A percentile compares a stretch with the other conserved stretches of the same genome.
Evolutionary conservation across 2,329 filamentous ascomycete species (phyloP).

Genomic region (Domatiomyces catenatus): DNA sequence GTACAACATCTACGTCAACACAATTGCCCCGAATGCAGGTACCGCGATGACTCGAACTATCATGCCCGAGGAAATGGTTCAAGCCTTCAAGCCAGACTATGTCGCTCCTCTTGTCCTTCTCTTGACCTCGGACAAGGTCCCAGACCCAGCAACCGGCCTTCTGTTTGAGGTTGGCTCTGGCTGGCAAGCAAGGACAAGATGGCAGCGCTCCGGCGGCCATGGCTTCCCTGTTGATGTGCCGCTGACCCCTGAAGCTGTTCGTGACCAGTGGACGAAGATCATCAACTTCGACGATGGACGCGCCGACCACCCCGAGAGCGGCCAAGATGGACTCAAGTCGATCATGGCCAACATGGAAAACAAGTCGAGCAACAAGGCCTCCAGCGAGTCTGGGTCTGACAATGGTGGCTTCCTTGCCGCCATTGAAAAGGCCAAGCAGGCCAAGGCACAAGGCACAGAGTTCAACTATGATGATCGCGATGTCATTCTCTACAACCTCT

Average conservation of each 20-base stretch:
- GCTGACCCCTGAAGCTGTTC: constrained; percentile 71
- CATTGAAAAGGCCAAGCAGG: constrained; percentile 61
- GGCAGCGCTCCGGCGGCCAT: constrained; percentile 81
- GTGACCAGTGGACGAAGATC: constrained; percentile 61
- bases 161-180: constrained; percentile 92
- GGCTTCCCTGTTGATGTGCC: constrained; percentile 78
- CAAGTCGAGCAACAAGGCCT: constrained; percentile 39
- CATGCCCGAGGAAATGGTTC: constrained; percentile 91
- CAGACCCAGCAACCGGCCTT: constrained; percentile 65
- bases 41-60: constrained; percentile 90
- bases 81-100: constrained; percentile 98
- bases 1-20: constrained; percentile 97
- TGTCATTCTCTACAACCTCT: constrained; percentile 87
- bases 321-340: constrained; percentile 61
- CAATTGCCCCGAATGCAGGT: constrained; percentile 91
- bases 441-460: constrained; percentile 55
- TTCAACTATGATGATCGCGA: constrained; percentile 79
- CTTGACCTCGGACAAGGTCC: constrained; percentile 74
- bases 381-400: constrained; percentile 37
- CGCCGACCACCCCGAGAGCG: constrained; percentile 70
- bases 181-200: constrained; percentile 82
- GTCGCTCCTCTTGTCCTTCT: constrained; percentile 85
- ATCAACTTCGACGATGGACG: constrained; percentile 75
- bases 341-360: constrained; percentile 78
- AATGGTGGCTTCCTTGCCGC: constrained; percentile 42